A percentile compares a stretch with the other conserved stretches of the same genome.
phyloP scores from a whole-genome alignment of 495 filamentous ascomycete genomes.

The Bombardia bombarda region DNA sequence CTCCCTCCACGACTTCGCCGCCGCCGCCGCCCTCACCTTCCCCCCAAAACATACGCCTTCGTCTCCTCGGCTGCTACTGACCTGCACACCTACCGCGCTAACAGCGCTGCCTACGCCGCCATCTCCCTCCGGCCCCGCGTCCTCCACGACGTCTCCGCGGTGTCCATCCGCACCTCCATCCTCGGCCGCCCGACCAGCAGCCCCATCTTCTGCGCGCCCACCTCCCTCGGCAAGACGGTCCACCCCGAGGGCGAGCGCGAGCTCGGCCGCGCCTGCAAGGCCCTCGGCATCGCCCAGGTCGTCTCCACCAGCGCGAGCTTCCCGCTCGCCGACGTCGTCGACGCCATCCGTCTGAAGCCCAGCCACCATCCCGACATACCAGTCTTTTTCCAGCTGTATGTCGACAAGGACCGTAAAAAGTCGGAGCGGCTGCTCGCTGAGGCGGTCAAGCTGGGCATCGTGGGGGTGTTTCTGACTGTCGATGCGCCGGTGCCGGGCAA shows the following conservation, averaged over 20 bases:
- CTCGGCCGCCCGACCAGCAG: constrained; percentile 49
- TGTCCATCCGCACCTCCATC: constrained; percentile 51
- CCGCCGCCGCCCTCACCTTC: constrained; percentile 52
- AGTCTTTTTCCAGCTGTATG: constrained; percentile 79
- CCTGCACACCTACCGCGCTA: constrained; percentile 49
- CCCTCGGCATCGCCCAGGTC: constrained; percentile 38
- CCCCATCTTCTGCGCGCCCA: constrained; percentile 68
- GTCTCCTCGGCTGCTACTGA: constrained; percentile 77
- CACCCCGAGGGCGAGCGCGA: constrained; percentile 65
- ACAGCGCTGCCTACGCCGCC: constrained; percentile 48
- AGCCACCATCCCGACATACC: constrained; percentile 12
- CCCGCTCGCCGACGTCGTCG: constrained; percentile 52
- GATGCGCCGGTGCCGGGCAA: constrained; percentile 60
- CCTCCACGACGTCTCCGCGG: constrained; percentile 54
- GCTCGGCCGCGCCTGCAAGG: constrained; percentile 55
- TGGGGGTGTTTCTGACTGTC: constrained; percentile 60
- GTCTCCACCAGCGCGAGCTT: constrained; percentile 68
- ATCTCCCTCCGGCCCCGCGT: constrained; percentile 70
- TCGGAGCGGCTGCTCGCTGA: constrained; percentile 55
- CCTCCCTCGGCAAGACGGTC: constrained; percentile 64
- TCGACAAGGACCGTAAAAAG: constrained; percentile 62
- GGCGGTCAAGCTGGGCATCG: constrained; percentile 50
- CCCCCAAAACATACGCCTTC: constrained; percentile 76
- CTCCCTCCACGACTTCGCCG: constrained; percentile 65
- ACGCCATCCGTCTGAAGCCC: constrained; percentile 29